Evolutionary conservation across 306 rosid genomes (phyloP).

Genomic region (Quercus glauca): DNA sequence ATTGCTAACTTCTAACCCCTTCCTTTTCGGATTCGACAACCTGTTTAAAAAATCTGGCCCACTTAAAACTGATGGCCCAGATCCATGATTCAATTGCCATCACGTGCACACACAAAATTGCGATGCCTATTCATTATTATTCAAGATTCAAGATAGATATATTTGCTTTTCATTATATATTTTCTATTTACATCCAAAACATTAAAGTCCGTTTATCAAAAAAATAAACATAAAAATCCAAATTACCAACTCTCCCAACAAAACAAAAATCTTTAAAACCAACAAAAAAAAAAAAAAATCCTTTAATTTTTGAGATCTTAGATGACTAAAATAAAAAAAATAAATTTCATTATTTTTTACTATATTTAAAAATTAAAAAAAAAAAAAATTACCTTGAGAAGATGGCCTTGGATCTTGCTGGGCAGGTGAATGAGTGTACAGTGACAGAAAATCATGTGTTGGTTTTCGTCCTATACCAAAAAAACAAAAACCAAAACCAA

Average conservation of each 20-base stretch:
- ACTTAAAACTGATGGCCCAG: conserved; percentile 47
- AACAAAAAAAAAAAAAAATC: background rate
- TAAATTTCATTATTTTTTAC: too few relatives aligned
- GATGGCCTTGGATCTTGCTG: conserved; percentile 89
- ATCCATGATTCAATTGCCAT: conserved; percentile 66
- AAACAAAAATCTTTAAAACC: background rate
- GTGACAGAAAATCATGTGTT: conserved; percentile 91
- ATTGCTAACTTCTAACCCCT: conserved; percentile 40
- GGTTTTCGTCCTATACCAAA: conserved; percentile 69
- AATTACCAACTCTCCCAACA: background rate
- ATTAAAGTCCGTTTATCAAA: background rate
- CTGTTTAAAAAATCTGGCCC: conserved; percentile 31
- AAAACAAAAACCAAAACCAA: background rate
- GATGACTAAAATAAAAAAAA: background rate
- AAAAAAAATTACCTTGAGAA: conserved; percentile 67
- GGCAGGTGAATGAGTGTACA: conserved; percentile 66
- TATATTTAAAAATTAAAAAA: background rate
- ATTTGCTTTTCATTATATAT: background rate
- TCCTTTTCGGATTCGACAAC: conserved; percentile 28
- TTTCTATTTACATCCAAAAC: background rate
- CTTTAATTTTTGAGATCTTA: conserved; percentile 10
- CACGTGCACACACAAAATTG: conserved; percentile 75
- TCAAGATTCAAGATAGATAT: too few relatives aligned
- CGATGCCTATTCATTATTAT: conserved; percentile 20
- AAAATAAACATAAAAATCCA: background rate